These are phyloP conservation scores for Pseudogymnoascus sp. DNA, from an alignment of 2,329 filamentous ascomycete species.

Conservation along the genomic window DNA sequence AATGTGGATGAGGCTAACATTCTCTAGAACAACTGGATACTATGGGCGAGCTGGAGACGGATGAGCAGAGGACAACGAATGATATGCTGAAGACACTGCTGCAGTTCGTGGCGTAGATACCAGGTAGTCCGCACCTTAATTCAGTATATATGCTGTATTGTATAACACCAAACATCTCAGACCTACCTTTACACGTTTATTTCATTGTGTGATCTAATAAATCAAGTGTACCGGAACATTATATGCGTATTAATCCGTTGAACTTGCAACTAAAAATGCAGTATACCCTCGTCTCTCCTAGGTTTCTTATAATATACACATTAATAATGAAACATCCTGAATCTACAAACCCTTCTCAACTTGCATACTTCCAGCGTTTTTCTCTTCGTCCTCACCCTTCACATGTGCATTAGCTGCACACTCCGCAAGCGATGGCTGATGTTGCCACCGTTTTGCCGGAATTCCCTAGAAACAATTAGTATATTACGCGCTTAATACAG, in stretches of 20 bases:
- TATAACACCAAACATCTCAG: neutral
- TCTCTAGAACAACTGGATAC: slow-evolving; percentile 50
- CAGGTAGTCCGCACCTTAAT: neutral
- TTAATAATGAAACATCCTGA: neutral
- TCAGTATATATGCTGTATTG: neutral
- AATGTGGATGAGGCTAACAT: slow-evolving; percentile 14
- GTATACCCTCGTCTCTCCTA: neutral
- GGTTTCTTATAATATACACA: neutral
- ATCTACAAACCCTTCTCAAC: neutral
- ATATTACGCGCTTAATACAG: neutral
- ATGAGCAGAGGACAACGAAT: slow-evolving; percentile 43
- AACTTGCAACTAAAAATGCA: neutral
- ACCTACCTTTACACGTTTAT: neutral
- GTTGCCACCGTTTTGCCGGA: neutral
- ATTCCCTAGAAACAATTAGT: neutral
- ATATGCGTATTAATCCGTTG: neutral
- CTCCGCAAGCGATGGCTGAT: neutral
- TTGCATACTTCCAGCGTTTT: neutral
- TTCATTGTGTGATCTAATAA: neutral
- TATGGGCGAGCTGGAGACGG: slow-evolving; percentile 43
- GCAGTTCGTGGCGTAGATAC: slow-evolving; percentile 33
- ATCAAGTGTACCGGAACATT: neutral
- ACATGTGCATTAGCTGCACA: too few species aligned
- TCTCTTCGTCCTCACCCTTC: neutral
- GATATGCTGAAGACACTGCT: slow-evolving; percentile 59